Conservation (phyloP, 2,329 filamentous ascomycete genomes). For the Calonectria fujianensis region DNA sequence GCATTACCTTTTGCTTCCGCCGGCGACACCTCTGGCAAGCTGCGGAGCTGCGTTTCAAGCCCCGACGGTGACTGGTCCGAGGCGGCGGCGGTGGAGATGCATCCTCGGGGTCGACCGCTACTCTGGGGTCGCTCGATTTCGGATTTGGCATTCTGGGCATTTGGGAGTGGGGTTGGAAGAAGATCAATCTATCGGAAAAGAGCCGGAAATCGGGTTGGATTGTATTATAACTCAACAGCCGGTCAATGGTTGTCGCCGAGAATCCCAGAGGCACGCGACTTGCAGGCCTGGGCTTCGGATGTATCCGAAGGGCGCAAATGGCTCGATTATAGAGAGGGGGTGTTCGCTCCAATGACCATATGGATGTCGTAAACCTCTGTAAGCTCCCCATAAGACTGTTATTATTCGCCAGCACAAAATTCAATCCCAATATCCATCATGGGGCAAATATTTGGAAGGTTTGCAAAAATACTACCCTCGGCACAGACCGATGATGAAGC, state of each 20-base stretch:
- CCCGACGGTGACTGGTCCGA: constrained; percentile 37
- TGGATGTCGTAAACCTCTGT: not conserved
- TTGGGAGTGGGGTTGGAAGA: not conserved
- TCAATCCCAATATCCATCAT: not conserved
- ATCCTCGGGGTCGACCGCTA: constrained; percentile 17
- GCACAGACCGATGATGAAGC: not conserved
- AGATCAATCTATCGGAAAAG: constrained; percentile 10
- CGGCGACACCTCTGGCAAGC: constrained; percentile 51
- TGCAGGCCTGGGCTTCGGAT: constrained; percentile 9
- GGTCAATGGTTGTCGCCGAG: not conserved
- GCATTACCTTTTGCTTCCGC: constrained; percentile 47
- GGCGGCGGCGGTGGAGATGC: not conserved
- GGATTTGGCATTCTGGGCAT: constrained; percentile 10
- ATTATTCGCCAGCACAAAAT: not conserved
- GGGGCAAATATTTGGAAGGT: constrained; percentile 17
- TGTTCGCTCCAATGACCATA: not conserved
- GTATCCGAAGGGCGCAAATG: not conserved
- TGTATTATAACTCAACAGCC: not conserved
- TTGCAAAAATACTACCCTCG: not conserved
- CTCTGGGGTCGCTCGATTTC: not conserved
- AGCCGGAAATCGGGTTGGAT: not conserved
- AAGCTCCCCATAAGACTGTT: no score
- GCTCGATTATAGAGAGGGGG: not conserved
- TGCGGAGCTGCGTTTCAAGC: constrained; percentile 47
- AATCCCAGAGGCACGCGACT: not conserved